A percentile compares a stretch with the other conserved stretches of the same genome.
Conservation (phyloP, 2,329 filamentous ascomycete species). For the Sclerotinia spermophila region DNA sequence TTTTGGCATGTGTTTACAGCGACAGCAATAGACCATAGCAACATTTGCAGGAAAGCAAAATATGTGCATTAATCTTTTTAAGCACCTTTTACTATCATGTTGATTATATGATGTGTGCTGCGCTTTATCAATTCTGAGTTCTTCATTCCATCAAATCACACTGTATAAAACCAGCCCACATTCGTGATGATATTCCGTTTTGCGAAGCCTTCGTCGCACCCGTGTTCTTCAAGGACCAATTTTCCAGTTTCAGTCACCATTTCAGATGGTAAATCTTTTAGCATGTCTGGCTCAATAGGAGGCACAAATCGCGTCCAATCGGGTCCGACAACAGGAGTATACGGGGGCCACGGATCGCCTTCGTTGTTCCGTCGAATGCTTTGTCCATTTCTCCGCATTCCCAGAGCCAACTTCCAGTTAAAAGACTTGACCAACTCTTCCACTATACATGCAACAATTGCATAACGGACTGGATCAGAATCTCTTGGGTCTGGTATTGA, state of each 20-base stretch:
- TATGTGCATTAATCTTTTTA: neutral
- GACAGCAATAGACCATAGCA: too few species aligned
- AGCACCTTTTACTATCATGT: neutral
- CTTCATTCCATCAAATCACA: rapidly evolving
- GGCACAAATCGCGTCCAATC: neutral
- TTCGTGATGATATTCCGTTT: neutral
- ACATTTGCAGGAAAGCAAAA: neutral
- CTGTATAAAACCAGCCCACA: neutral
- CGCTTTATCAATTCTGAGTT: neutral
- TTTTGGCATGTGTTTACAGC: too few species aligned
- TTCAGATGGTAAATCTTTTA: neutral
- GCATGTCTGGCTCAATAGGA: neutral
- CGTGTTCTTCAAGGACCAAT: neutral
- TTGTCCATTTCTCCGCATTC: neutral
- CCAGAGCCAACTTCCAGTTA: constrained; percentile 6
- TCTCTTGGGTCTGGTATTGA: neutral
- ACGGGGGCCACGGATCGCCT: neutral
- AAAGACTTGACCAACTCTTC: neutral
- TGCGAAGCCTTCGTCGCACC: neutral
- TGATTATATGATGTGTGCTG: neutral
- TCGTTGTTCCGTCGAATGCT: neutral
- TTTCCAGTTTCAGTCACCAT: neutral
- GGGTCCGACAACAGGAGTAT: neutral
- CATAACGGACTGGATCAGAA: neutral
- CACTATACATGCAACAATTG: constrained; percentile 8